Percentiles rank a stretch among this genome's conserved stretches.
These are phyloP conservation scores for Psilocybe sp. DNA, from an alignment of 768 basidiomycete genomes.

Conservation along the genomic window DNA sequence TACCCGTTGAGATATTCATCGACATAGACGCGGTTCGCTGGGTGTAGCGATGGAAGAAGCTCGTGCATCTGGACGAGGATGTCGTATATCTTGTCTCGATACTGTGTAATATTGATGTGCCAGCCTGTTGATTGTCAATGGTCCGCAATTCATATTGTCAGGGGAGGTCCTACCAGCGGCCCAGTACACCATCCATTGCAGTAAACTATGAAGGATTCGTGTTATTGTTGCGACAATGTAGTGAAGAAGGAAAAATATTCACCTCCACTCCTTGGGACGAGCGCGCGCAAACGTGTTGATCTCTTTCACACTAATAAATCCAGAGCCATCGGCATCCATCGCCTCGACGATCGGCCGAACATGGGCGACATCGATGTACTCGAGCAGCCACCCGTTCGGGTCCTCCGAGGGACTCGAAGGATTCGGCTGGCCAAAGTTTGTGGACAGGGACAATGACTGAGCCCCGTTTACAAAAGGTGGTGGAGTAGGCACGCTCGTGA, in stretches of 20 bases:
- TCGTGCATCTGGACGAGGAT: constrained; percentile 7
- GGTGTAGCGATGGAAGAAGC: constrained; percentile 1
- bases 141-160: too few relatives aligned
- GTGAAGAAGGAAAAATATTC: not conserved
- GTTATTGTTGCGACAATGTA: not conserved
- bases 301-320: constrained; percentile 26
- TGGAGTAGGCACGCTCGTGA: not conserved
- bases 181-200: constrained; percentile 28
- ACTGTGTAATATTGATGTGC: constrained; percentile 6
- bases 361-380: constrained; percentile 23
- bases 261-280: constrained; percentile 22
- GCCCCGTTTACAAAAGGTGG: not conserved
- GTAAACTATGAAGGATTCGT: constrained; percentile 12
- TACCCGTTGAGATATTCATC: constrained; percentile 7
- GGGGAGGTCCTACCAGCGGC: constrained; percentile 14
- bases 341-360: constrained; percentile 24
- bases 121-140: constrained; percentile 9
- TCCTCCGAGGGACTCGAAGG: not conserved
- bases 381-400: constrained; percentile 20
- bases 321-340: constrained; percentile 25
- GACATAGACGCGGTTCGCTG: constrained; percentile 6
- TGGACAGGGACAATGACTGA: not conserved
- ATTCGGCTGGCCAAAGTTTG: not conserved
- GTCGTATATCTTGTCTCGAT: constrained; percentile 4
- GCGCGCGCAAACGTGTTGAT: constrained; percentile 22